Evolutionary conservation across 768 basidiomycete genomes (phyloP).

Genomic region (Trametes gibbosa): DNA sequence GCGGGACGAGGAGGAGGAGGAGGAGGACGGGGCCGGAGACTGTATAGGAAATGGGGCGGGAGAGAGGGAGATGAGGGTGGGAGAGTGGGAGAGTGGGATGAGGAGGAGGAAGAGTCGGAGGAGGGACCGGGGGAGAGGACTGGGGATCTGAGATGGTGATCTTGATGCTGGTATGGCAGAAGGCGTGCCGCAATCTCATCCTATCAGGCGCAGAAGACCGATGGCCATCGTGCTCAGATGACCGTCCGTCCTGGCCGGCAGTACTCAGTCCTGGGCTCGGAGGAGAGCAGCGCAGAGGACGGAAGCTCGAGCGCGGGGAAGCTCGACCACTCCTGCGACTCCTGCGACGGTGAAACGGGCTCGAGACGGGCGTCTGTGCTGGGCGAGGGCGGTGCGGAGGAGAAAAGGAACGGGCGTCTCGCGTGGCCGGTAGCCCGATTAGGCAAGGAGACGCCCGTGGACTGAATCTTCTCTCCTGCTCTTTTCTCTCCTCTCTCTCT

Average conservation of each 20-base stretch:
- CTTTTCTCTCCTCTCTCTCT: no score
- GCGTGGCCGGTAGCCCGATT: not conserved
- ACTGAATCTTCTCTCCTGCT: no score
- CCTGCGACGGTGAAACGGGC: not conserved
- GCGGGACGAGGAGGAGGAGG: not conserved
- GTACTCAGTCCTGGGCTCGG: not conserved
- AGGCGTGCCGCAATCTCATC: not conserved
- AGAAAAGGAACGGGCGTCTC: not conserved
- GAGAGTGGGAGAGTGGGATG: not conserved
- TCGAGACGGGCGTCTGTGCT: not conserved
- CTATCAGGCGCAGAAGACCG: not conserved
- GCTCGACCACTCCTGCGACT: not conserved
- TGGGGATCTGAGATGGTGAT: not conserved
- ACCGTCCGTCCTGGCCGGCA: not conserved
- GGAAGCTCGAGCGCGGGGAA: not conserved
- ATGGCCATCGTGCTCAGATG: no score
- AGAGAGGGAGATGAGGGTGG: not conserved
- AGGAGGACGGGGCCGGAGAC: not conserved
- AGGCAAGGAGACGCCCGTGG: conserved; percentile 5
- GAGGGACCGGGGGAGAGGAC: not conserved
- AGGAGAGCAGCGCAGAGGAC: not conserved
- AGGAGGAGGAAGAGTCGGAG: not conserved
- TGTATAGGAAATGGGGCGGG: not conserved
- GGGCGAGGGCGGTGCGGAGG: not conserved
- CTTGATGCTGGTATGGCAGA: not conserved